phyloP scores from a whole-genome alignment of 2,329 filamentous ascomycete genomes.

The Paracamarosporium sp. region DNA sequence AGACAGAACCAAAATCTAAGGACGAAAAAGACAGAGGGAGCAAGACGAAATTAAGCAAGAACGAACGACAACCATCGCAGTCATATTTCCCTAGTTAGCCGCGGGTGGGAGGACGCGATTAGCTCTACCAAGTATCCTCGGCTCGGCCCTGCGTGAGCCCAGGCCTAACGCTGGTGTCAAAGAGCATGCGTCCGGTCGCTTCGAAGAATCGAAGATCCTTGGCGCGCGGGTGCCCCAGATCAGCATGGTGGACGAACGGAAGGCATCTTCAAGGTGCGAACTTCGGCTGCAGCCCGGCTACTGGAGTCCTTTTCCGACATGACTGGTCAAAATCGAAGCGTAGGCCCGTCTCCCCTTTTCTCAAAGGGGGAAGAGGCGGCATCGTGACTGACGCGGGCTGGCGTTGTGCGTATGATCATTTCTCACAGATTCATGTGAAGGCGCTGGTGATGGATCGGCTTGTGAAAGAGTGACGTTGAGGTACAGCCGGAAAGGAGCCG shows the following conservation, averaged over 20 bases:
- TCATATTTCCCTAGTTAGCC: constrained; percentile 32
- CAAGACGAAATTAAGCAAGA: constrained; percentile 16
- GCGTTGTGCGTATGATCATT: constrained; percentile 4
- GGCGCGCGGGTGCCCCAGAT: constrained; percentile 35
- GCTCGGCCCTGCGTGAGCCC: constrained; percentile 43
- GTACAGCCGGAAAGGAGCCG: constrained; percentile 29
- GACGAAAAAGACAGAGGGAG: constrained; percentile 12
- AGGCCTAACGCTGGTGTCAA: constrained; percentile 19
- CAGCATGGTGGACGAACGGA: constrained; percentile 44
- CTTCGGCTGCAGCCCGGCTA: constrained; percentile 40
- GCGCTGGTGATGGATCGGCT: constrained; percentile 17
- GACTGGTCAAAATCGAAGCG: not conserved
- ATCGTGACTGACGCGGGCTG: not conserved
- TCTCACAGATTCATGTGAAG: constrained; percentile 25
- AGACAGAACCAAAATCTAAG: constrained; percentile 1
- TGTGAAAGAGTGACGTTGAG: constrained; percentile 45
- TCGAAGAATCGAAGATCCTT: constrained; percentile 13
- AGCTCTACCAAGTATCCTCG: constrained; percentile 24
- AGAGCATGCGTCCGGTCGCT: constrained; percentile 26
- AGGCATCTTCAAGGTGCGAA: constrained; percentile 18
- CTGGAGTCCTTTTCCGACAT: constrained; percentile 17
- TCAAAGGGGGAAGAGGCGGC: not conserved
- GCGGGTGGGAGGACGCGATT: constrained; percentile 41
- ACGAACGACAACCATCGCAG: constrained; percentile 21
- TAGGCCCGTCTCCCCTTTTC: not conserved